These are phyloP conservation scores for Tolypocladium cylindrosporum DNA, from an alignment of 2,329 filamentous ascomycete genomes.

Conservation along the genomic window DNA sequence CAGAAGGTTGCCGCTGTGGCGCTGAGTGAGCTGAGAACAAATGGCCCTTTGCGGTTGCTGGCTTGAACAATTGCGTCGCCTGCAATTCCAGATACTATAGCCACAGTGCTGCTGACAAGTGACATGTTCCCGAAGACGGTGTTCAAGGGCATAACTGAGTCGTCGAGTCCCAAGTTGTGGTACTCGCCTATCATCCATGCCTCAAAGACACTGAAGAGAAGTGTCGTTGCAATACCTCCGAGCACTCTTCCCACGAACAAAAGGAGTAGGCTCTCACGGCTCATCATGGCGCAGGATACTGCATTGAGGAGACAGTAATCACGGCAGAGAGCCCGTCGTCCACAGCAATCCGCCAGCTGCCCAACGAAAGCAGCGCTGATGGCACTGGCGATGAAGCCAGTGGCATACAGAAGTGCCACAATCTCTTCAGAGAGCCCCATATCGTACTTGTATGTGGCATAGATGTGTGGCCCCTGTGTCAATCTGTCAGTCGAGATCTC, in stretches of 20 bases:
- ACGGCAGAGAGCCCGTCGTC: slow-evolving; percentile 40
- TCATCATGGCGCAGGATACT: slow-evolving; percentile 40
- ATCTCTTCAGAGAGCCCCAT: slow-evolving; percentile 32
- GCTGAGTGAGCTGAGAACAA: slow-evolving; percentile 33
- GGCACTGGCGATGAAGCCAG: slow-evolving; percentile 38
- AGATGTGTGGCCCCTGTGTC: slow-evolving; percentile 34
- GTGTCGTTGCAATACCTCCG: slow-evolving; percentile 45
- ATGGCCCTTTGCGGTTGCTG: slow-evolving; percentile 40
- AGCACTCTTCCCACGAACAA: slow-evolving; percentile 44
- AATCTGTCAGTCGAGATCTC: neutral
- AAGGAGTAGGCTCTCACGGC: slow-evolving; percentile 28
- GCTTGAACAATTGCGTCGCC: slow-evolving; percentile 39
- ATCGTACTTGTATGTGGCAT: slow-evolving; percentile 41
- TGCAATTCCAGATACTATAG: slow-evolving; percentile 41
- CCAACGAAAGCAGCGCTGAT: slow-evolving; percentile 31
- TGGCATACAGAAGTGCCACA: slow-evolving; percentile 34
- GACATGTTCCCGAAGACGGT: slow-evolving; percentile 43
- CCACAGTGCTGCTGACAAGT: slow-evolving; percentile 43
- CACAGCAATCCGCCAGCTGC: slow-evolving; percentile 30
- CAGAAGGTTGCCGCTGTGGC: slow-evolving; percentile 29
- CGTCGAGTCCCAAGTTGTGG: slow-evolving; percentile 33
- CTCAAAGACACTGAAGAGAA: slow-evolving; percentile 50
- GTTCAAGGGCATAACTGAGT: slow-evolving; percentile 30
- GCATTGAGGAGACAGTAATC: slow-evolving; percentile 43
- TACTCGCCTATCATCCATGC: slow-evolving; percentile 52